phyloP scores from a whole-genome alignment of 2,329 filamentous ascomycete species.

The Verticillium klebahnii region DNA sequence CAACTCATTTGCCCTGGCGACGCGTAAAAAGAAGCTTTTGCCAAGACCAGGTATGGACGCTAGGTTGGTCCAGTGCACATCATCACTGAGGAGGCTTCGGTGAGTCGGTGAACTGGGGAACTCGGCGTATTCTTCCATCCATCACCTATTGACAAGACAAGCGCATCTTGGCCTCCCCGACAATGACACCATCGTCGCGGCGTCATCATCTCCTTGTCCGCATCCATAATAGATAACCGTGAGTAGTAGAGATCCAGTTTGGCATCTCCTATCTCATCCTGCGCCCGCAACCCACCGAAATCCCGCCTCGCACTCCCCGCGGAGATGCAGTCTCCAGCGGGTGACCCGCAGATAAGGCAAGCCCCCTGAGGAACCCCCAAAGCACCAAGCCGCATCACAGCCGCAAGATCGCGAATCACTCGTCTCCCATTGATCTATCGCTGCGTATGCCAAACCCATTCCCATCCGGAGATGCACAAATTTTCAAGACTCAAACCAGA shows the following conservation, averaged over 20 bases:
- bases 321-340: constrained; percentile 1
- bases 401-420: neutral
- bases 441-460: neutral
- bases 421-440: neutral
- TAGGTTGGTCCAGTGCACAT: too few species aligned
- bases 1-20: neutral
- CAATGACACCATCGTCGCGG: neutral
- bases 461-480: neutral
- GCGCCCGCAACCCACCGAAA: neutral
- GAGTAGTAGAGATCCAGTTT: neutral
- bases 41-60: neutral
- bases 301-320: neutral
- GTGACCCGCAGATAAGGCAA: constrained; percentile 8
- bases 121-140: too few species aligned
- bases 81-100: neutral
- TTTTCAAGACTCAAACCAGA: neutral
- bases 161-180: neutral
- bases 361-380: neutral
- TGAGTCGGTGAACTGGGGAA: neutral
- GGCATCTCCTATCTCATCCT: neutral
- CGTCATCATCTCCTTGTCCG: neutral
- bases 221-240: neutral
- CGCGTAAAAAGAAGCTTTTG: constrained; percentile 10
- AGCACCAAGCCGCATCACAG: neutral
- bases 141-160: too few species aligned